Conservation (phyloP, 331 rosid species). For the Acacia concinna region DNA sequence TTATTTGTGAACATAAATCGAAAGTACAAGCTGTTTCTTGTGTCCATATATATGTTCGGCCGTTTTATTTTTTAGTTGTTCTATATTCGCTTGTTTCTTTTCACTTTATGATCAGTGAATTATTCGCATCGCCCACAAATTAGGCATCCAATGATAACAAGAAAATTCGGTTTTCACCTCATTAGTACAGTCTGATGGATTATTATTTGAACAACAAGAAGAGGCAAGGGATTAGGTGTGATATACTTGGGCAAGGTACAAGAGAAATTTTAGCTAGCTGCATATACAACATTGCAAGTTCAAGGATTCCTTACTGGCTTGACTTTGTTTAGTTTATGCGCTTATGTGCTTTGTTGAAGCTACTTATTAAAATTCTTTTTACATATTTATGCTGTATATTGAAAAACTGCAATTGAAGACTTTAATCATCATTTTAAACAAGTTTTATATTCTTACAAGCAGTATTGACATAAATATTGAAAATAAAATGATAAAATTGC, state of each 20-base stretch:
- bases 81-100: conserved; percentile 8
- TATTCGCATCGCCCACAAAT: neutral
- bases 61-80: neutral
- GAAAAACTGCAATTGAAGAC: no score
- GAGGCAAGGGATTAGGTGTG: neutral
- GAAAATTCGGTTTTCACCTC: conserved; percentile 25
- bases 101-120: conserved; percentile 24
- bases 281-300: neutral
- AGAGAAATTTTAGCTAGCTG: neutral
- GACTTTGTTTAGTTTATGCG: no score
- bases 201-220: neutral
- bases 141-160: neutral
- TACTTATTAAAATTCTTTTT: no score
- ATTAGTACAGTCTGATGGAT: no score
- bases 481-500: neutral
- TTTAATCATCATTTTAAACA: no score
- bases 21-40: conserved; percentile 1
- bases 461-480: no score
- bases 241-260: neutral
- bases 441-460: no score
- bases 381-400: no score
- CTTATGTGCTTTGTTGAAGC: no score
- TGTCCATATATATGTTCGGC: neutral
- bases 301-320: no score
- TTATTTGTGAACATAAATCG: conserved; percentile 32